phyloP scores from a whole-genome alignment of 202 grass and related monocot genomes.

The Alloteropsis angusta region DNA sequence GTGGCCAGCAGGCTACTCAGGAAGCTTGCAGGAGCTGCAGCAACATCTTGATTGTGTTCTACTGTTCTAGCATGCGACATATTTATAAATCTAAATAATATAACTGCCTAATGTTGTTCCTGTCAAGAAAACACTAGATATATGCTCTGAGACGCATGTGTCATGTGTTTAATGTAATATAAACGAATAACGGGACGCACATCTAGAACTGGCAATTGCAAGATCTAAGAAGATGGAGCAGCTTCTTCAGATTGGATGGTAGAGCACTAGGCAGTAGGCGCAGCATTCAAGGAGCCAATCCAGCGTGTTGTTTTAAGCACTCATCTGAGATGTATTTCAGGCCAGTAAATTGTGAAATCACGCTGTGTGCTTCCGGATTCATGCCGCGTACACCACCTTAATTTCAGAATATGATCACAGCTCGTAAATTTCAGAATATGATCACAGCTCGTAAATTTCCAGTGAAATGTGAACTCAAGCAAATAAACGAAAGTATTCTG shows the following conservation, averaged over 20 bases:
- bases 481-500: neutral
- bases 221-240: neutral
- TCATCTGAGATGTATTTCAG: neutral
- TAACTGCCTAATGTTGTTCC: too few species aligned
- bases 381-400: neutral
- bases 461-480: neutral
- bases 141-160: too few species aligned
- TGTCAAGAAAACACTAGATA: too few species aligned
- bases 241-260: neutral
- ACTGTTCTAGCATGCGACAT: neutral
- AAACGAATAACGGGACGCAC: too few species aligned
- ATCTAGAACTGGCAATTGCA: neutral
- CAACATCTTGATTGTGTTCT: neutral
- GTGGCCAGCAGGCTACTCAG: neutral
- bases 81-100: too few species aligned
- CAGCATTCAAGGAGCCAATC: neutral
- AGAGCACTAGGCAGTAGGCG: neutral
- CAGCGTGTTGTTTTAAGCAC: neutral
- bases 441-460: neutral
- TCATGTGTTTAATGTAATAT: too few species aligned
- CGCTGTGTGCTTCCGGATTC: neutral
- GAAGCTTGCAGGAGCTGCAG: conserved; percentile 8
- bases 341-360: neutral
- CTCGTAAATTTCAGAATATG: neutral
- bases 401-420: neutral